phyloP scores from a whole-genome alignment of 768 basidiomycete genomes.

The Russula ochroleuca region DNA sequence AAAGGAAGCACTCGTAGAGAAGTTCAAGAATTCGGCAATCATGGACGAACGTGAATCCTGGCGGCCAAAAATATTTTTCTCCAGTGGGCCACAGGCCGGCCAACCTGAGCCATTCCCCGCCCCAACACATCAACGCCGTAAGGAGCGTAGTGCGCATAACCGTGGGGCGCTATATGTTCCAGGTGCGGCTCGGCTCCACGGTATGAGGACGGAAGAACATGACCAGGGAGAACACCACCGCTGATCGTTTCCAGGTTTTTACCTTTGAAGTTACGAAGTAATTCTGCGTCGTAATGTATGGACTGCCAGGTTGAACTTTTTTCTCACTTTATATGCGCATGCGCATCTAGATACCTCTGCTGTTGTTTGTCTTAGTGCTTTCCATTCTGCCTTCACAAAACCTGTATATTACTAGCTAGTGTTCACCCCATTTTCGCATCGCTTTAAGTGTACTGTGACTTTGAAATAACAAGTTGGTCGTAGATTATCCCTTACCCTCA shows the following conservation, averaged over 20 bases:
- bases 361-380: constrained; percentile 10
- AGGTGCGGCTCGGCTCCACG: constrained; percentile 20
- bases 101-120: constrained; percentile 76
- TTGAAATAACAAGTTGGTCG: not conserved
- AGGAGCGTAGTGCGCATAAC: constrained; percentile 78
- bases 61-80: constrained; percentile 83
- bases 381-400: constrained; percentile 4
- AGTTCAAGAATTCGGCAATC: constrained; percentile 87
- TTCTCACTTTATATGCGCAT: constrained; percentile 18
- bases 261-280: not conserved
- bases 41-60: constrained; percentile 84
- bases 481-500: constrained; percentile 6
- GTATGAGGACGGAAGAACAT: constrained; percentile 12
- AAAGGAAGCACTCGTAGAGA: constrained; percentile 85
- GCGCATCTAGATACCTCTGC: constrained; percentile 20
- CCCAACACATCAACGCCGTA: constrained; percentile 74
- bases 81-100: constrained; percentile 68
- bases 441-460: constrained; percentile 6
- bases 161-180: constrained; percentile 64
- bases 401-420: constrained; percentile 17
- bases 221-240: constrained; percentile 11
- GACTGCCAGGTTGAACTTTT: constrained; percentile 10
- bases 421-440: not conserved
- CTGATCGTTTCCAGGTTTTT: constrained; percentile 2
- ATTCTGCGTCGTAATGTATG: not conserved